Base-by-base conservation (phyloP, 2,329 filamentous ascomycete genomes). In the Aspergillus hiratsukae region DNA sequence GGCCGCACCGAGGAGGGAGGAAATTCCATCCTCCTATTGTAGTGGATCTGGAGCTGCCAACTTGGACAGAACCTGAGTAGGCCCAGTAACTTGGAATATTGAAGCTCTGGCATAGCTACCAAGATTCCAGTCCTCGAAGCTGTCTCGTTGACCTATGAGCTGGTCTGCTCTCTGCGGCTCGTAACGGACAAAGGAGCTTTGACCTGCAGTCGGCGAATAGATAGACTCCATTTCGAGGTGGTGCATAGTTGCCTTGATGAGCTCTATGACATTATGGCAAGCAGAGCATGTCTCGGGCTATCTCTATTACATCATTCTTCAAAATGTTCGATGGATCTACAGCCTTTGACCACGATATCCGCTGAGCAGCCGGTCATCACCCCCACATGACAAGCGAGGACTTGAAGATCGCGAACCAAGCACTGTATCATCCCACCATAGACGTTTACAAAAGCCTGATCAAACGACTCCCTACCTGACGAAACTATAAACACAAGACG, bases 11-110 rank as follows among this genome's bases (percentile, higher is more conserved):
- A 31, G 78, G 74, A 1, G 84, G 84, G 17, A 89, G 86, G 70
- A 79, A 74, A 59, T 85, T 89, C 73, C 86, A 92, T 72, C 89
- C 91, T 69, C 87, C 90, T 21, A 87, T 95, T 62, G 87, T 95
- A n/a, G 85, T 96, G 11, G 90, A 96, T 69, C 67, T 95, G 29
- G 85, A 91, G 61, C 75, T 94, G 58, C 87, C 63, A 3, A 54
- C 52, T 14, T 64, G 63, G 63, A 48, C 48, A 46, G 53, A 41
- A 48, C 17, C 11, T 21, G 41, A 48, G 28, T 49, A 41, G 28
- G 40, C 37, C 10, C 17, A 41, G 3, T 40, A 17, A 37, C 14
- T 17, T 37, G 6, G 5, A n/a, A 17, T 7, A 17, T 17, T 37
- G 31, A 17, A 37, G 14, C 14, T 37, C 7, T 7, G 31, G 31